These are phyloP conservation scores for Xylaria sp. DNA, from an alignment of 2,329 filamentous ascomycete genomes.

Conservation along the genomic window DNA sequence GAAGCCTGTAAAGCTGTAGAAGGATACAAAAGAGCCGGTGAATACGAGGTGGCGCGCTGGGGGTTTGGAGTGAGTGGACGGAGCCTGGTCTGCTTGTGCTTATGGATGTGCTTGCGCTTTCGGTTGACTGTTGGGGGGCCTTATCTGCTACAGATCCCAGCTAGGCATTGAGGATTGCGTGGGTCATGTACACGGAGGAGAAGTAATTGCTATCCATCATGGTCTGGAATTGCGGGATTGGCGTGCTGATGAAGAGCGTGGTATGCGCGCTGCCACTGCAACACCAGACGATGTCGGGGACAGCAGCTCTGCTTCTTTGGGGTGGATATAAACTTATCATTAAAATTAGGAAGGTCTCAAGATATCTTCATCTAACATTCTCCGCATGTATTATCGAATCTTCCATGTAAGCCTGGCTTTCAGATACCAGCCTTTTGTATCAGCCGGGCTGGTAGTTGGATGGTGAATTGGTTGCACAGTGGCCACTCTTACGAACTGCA, in stretches of 20 bases:
- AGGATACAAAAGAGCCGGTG: slow-evolving; percentile 71
- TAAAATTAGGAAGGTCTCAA: no score
- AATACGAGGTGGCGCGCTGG: slow-evolving; percentile 71
- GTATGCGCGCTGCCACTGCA: slow-evolving; percentile 72
- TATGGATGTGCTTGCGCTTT: no score
- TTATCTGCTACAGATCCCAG: slow-evolving; percentile 28
- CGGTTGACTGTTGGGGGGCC: background rate
- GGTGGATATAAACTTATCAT: slow-evolving; percentile 27
- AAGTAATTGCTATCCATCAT: slow-evolving; percentile 57
- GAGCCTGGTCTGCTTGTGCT: no score
- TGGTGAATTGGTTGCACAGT: slow-evolving; percentile 9
- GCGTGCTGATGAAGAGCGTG: slow-evolving; percentile 52
- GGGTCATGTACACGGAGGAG: slow-evolving; percentile 54
- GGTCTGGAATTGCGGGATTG: slow-evolving; percentile 49
- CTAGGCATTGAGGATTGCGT: slow-evolving; percentile 50
- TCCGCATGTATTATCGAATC: slow-evolving; percentile 49
- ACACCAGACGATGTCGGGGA: slow-evolving; percentile 73
- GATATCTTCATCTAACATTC: no score
- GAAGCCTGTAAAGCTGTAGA: slow-evolving; percentile 73
- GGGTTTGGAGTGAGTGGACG: no score
- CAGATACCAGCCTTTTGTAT: slow-evolving; percentile 40
- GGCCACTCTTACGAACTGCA: slow-evolving; percentile 43
- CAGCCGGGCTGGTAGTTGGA: slow-evolving; percentile 32
- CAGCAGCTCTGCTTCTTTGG: slow-evolving; percentile 7
- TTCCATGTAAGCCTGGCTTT: slow-evolving; percentile 46